Base-by-base conservation (phyloP, 2,329 filamentous ascomycete species). In the Cytospora piceae region DNA sequence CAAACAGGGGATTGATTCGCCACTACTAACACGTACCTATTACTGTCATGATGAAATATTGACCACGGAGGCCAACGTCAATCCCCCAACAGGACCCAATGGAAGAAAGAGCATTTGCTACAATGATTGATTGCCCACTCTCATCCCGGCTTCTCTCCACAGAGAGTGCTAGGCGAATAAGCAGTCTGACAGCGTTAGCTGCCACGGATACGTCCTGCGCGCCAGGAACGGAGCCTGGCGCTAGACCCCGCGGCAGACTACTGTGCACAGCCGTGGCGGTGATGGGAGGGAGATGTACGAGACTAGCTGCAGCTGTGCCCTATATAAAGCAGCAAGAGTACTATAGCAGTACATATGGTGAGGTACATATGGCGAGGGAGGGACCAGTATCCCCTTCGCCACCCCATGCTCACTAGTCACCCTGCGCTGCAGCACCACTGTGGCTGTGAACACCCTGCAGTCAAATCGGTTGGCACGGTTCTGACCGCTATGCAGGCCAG, bases 391-490 rank as follows among this genome's bases (percentile, higher is more conserved):
- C 55, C 8, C 14, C 61, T 57, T 63, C 61, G 61, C 61, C 61
- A 63, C 61, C 53, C 56, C 61, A 46, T 42, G 9, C 39, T 63
- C 12, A 37, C 34, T 37, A 14, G 34, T 37, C 61, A 57, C 39
- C 54, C 61, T 51, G 42, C 53, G 15, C 60, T 57, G 52, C 60
- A 57, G 39, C 60, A 56, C 27, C 29, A 51, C 31, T 57, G 61
- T 63, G 61, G 53, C 61, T 63, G 61, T 63, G 61, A 31, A 54
- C 29, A 53, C 14, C 32, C 34, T 49, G 60, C 42, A 39, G 53
- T 57, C 60, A 46, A 56, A 56, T 37, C 29, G 52, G 51, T 53
- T 20, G 37, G 15, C 15, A 20, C 37, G 54, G 29, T 32, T 22
- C 15, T 57, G 60, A 27, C 46, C 37, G 39, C 49, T 8, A 22